Base-by-base conservation (phyloP, 2,329 filamentous ascomycete species). In the Fonsecaea pugnacius region DNA sequence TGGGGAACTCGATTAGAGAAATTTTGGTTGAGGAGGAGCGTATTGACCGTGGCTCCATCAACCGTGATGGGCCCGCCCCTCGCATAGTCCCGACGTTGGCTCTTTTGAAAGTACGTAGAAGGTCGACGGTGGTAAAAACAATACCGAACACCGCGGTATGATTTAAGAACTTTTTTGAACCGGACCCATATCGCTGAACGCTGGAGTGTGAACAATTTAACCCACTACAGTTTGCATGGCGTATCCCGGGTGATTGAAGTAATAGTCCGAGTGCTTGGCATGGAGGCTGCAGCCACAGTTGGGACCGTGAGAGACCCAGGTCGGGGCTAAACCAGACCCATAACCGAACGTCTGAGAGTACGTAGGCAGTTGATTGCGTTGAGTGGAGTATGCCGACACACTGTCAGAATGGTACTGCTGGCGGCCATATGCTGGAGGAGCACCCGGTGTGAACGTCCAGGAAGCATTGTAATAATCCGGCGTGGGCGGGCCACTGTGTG, bases 261-360 rank as follows among this genome's bases (percentile, higher is more conserved):
- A 83, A 67, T 80, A 77, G 63, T 84, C 82, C 60, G 81, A 77
- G 57, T 79, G 78, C 64, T 82, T 80, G 54, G 77, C 75, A 73
- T 82, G 84, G 62, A 80, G 79, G 57, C 74, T 69, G 69, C 82
- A 84, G 52, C 75, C 75, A 69, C 82, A 85, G 36, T 79, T 79
- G 2, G 76, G 76, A 32, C 78, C 77, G 67, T 81, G 78, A 14
- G 77, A 76, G 60, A 77, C 79, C 81, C 81, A 83, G 66, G 75
- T 80, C 54, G 66, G 51, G 3, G 66, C 61, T 14, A 68, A 35
- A 48, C 59, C 40, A 14, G 57, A 48, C 18, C 58, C 32, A 55
- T 68, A 68, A 36, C 55, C 32, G 46, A 62, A 68, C 3, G 57
- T 40, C 16, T 63, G 66, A 43, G 46, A 36, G 50, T 67, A 69